Evolutionary conservation across 2,329 filamentous ascomycete genomes (phyloP).

Genomic region (Fusarium armeniacum): DNA sequence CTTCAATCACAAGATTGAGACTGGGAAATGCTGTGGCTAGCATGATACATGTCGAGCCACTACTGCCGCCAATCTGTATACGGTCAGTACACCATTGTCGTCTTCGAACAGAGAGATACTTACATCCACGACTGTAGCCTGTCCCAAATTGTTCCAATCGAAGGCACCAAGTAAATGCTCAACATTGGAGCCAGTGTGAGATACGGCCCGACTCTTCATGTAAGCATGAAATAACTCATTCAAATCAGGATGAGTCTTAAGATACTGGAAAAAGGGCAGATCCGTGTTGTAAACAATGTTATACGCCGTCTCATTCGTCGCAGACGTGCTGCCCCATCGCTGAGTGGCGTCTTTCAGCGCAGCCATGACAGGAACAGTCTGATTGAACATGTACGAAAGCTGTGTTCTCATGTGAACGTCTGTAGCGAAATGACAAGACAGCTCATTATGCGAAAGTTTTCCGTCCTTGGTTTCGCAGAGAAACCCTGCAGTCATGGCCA

Average conservation of each 20-base stretch:
- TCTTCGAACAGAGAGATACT: neutral
- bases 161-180: slow-evolving; percentile 31
- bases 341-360: slow-evolving; percentile 47
- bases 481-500: slow-evolving; percentile 56
- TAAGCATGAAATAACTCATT: slow-evolving; percentile 23
- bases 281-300: slow-evolving; percentile 50
- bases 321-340: slow-evolving; percentile 47
- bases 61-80: slow-evolving; percentile 26
- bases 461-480: slow-evolving; percentile 52
- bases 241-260: slow-evolving; percentile 31
- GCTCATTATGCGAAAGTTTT: slow-evolving; percentile 52
- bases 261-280: slow-evolving; percentile 53
- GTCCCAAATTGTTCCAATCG: slow-evolving; percentile 20
- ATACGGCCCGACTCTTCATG: slow-evolving; percentile 39
- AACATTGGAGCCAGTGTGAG: slow-evolving; percentile 33
- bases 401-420: slow-evolving; percentile 50
- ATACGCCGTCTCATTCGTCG: slow-evolving; percentile 49
- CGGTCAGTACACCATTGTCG: neutral
- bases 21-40: slow-evolving; percentile 52
- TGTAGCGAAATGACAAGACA: slow-evolving; percentile 51
- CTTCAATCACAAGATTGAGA: slow-evolving; percentile 56
- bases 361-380: slow-evolving; percentile 46
- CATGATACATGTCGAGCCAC: slow-evolving; percentile 20
- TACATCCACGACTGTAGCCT: slow-evolving; percentile 32
- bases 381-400: slow-evolving; percentile 51